Evolutionary conservation across 2,329 filamentous ascomycete species (phyloP), one percentile per base, ranked within the genome.

Genomic region (Microdochium nivale): DNA sequence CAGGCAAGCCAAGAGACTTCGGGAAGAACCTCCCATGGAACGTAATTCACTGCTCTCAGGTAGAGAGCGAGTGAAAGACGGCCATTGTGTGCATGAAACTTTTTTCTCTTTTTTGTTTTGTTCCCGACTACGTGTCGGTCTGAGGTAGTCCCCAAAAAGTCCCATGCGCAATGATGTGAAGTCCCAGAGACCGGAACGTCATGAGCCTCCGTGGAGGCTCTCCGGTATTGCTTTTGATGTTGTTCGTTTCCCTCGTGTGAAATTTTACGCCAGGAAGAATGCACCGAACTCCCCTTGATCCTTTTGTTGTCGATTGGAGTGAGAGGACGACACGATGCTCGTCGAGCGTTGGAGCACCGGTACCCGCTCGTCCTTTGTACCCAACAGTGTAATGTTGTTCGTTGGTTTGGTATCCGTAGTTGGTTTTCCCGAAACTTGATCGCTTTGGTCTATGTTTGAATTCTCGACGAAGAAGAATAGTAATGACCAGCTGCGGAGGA

Each of bases 21-120:
- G 83, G 84, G 83, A 86, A 70, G 65, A 67, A 81, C 81, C 83
- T 87, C 84, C 81, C 82, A 86, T 85, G 83, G 82, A 85, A 69
- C 83, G 24, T 3, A 84, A 78, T 81, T 84, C 83, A 85, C 81
- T 74, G 67, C 69, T 67, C 61, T 68, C 60, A 65, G 61, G 65
- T 66, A 65, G 58, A 57, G 54, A 58, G 51, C 57, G 58, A 62
- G 59, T 75, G 80, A 83, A 83, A 86, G 84, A 86, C 79, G 83
- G 84, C 84, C 84, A 86, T 86, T 80, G 77, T 81, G 75, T 82
- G 73, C 70, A 71, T 69, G 62, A 58, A 67, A 69, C 66, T 73
- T 69, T 68, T 68, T 61, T 70, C 63, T 67, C 63, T 64, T 65
- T 60, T 61, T 64, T 62, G 64, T 61, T 59, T 67, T 60, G 57